These are phyloP conservation scores for Nemania abortiva DNA, from an alignment of 2,329 filamentous ascomycete species.

Conservation along the genomic window DNA sequence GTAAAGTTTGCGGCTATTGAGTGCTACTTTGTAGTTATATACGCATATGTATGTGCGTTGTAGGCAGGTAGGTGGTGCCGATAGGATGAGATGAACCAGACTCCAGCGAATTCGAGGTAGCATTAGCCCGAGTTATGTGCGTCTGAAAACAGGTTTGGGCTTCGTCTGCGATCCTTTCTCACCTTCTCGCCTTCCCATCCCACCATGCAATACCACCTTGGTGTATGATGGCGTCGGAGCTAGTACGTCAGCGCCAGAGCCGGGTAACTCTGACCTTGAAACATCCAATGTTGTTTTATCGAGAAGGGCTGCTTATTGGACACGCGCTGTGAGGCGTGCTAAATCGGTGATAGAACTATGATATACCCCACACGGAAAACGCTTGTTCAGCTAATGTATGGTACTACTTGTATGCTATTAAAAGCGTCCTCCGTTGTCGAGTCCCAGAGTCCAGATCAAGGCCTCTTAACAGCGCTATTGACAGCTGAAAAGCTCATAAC, in stretches of 20 bases:
- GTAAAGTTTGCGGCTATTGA: not conserved
- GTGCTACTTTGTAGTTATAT: too few species aligned
- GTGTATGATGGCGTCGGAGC: slow-evolving; percentile 1
- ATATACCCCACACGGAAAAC: slow-evolving; percentile 14
- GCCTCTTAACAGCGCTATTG: not conserved
- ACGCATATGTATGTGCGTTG: too few species aligned
- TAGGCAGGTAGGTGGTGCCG: not conserved
- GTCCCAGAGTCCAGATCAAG: not conserved
- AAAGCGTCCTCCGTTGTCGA: not conserved
- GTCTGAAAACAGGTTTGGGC: slow-evolving; percentile 27
- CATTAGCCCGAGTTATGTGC: not conserved
- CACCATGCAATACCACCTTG: slow-evolving; percentile 27
- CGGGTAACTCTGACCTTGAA: slow-evolving; percentile 8
- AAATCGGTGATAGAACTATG: not conserved
- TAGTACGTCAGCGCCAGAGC: slow-evolving; percentile 19
- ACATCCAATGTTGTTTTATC: slow-evolving; percentile 1
- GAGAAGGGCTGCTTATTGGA: not conserved
- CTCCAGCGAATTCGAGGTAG: not conserved
- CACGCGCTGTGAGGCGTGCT: not conserved
- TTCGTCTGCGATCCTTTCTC: slow-evolving; percentile 13
- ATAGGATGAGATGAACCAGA: slow-evolving; percentile 3
- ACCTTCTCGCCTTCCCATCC: slow-evolving; percentile 8
- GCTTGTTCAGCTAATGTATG: slow-evolving; percentile 15
- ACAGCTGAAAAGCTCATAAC: not conserved
- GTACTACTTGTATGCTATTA: not conserved